Percentiles rank a stretch among this genome's conserved stretches.
These are phyloP conservation scores for Backusella circina DNA, from an alignment of 192 early-diverging fungal genomes.

Conservation along the genomic window DNA sequence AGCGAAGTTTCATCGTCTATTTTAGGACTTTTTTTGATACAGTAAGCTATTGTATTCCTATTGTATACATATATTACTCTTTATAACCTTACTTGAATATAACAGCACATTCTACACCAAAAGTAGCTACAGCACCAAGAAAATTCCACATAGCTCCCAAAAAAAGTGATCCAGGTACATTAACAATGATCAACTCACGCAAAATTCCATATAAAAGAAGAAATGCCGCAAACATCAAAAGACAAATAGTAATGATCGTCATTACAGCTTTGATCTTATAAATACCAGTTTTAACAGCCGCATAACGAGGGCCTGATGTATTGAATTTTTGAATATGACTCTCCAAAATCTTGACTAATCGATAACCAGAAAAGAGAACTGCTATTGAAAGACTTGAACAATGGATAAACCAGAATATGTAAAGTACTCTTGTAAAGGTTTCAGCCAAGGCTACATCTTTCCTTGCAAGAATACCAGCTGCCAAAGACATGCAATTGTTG, in stretches of 20 bases:
- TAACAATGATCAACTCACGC: constrained; percentile 22
- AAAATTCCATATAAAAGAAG: constrained; percentile 31
- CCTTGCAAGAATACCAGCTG: constrained; percentile 13
- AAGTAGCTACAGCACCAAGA: constrained; percentile 19
- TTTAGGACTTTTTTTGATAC: not conserved
- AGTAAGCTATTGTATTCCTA: not conserved
- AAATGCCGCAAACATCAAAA: constrained; percentile 24
- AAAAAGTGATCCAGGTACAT: constrained; percentile 4
- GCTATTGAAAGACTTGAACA: constrained; percentile 7
- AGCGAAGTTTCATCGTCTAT: not conserved
- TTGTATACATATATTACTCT: not conserved
- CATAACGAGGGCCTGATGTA: constrained; percentile 8
- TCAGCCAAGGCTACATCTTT: constrained; percentile 8
- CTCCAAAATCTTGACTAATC: constrained; percentile 14
- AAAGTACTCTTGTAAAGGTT: constrained; percentile 16
- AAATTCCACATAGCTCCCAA: constrained; percentile 29
- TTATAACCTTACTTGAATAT: constrained; percentile 16
- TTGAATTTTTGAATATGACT: constrained; percentile 16
- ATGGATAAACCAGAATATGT: constrained; percentile 29
- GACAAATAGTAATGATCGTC: constrained; percentile 19
- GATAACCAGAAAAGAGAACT: constrained; percentile 15
- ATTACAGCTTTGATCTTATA: constrained; percentile 22
- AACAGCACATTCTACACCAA: constrained; percentile 22
- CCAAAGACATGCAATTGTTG: constrained; percentile 26
- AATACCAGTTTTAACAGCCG: constrained; percentile 21